phyloP scores from a whole-genome alignment of 2,329 filamentous ascomycete species.

The Pseudopithomyces chartarum region DNA sequence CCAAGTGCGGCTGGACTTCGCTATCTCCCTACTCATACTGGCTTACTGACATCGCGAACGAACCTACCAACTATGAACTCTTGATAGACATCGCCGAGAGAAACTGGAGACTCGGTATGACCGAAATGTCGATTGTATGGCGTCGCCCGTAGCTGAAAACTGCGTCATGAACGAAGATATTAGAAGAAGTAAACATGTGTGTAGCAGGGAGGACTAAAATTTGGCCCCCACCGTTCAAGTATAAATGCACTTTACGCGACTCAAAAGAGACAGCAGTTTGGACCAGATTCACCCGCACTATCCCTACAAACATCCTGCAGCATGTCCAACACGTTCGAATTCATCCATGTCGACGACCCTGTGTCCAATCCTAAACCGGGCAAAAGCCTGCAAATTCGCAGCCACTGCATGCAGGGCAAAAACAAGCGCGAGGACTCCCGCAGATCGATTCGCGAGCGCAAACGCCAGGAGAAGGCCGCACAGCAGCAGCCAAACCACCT shows the following conservation, averaged over 20 bases:
- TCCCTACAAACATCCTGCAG: neutral
- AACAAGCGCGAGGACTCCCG: slow-evolving; percentile 24
- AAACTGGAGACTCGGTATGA: neutral
- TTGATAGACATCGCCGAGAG: neutral
- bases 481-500: neutral
- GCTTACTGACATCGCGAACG: neutral
- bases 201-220: neutral
- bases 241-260: neutral
- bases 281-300: neutral
- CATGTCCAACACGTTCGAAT: slow-evolving; percentile 10
- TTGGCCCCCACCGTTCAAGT: neutral
- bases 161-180: too few relatives aligned
- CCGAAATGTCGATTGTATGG: too few relatives aligned
- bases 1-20: neutral
- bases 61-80: neutral
- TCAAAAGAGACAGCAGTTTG: neutral
- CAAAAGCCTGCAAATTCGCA: slow-evolving; percentile 19
- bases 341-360: slow-evolving; percentile 9
- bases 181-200: too few relatives aligned
- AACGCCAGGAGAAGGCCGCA: neutral
- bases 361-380: slow-evolving; percentile 12
- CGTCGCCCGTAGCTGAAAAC: too few relatives aligned
- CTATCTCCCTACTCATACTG: neutral
- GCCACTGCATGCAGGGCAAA: slow-evolving; percentile 23
- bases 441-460: slow-evolving; percentile 12